phyloP scores from a whole-genome alignment of 1,139 yeast species.

The Casaregolazyma lundiana region DNA sequence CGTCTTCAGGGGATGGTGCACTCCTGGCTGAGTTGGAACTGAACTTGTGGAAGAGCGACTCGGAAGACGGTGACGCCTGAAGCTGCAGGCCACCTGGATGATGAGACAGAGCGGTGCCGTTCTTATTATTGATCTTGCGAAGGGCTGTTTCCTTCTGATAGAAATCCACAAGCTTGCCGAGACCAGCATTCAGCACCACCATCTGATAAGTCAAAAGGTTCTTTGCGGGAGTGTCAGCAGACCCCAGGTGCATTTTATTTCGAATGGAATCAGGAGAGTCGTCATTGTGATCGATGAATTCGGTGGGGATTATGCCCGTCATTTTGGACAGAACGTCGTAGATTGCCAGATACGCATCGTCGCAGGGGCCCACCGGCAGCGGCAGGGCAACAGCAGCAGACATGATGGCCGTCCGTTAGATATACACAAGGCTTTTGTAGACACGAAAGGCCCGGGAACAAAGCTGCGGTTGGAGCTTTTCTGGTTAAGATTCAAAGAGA shows the following conservation, averaged over 20 bases:
- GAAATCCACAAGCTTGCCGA: conserved; percentile 14
- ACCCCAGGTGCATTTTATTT: conserved; percentile 16
- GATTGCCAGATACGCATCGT: conserved; percentile 21
- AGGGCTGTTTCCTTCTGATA: conserved; percentile 3
- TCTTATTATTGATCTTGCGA: not conserved
- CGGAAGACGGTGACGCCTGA: not conserved
- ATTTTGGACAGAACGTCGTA: conserved; percentile 16
- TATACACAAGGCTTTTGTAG: too few relatives aligned
- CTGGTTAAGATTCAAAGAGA: too few relatives aligned
- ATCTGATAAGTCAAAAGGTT: conserved; percentile 19
- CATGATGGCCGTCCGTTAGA: conserved; percentile 5
- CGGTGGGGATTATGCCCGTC: conserved; percentile 9
- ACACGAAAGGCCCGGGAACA: too few relatives aligned
- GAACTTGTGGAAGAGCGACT: not conserved
- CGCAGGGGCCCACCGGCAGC: conserved; percentile 13
- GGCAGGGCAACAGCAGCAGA: conserved; percentile 12
- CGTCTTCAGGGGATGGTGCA: conserved; percentile 6
- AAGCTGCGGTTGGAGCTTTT: too few relatives aligned
- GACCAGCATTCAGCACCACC: conserved; percentile 11
- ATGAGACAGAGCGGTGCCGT: not conserved
- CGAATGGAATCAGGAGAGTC: conserved; percentile 1
- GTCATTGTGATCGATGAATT: conserved; percentile 8
- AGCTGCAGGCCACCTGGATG: conserved; percentile 1
- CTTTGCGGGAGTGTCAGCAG: conserved; percentile 24
- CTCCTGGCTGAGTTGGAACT: not conserved